A percentile compares a stretch with the other conserved stretches of the same genome.
These are phyloP conservation scores for Davidsoniella virescens DNA, from an alignment of 2,329 filamentous ascomycete species.

Conservation along the genomic window DNA sequence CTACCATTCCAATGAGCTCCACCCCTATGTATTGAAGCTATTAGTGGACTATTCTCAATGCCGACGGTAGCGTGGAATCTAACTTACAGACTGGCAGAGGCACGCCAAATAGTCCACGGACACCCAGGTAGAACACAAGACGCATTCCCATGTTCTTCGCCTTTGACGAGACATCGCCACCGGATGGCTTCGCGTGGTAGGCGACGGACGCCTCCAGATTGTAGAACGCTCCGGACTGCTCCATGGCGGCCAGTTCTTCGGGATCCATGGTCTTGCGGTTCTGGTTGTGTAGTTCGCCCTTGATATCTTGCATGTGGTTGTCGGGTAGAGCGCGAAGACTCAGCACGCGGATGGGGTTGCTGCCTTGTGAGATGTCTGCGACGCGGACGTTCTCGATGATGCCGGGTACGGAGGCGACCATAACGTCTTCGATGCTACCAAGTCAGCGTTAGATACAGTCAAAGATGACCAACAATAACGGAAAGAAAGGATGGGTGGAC, in stretches of 20 bases:
- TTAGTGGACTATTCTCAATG: background rate
- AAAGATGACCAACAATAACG: conserved; percentile 7
- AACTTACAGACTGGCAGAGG: conserved; percentile 59
- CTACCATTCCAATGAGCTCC: conserved; percentile 79
- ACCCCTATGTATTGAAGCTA: conserved; percentile 33
- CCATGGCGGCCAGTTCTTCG: conserved; percentile 72
- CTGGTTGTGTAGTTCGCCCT: conserved; percentile 61
- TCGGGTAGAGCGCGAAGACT: conserved; percentile 72
- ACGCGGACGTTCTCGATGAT: conserved; percentile 90
- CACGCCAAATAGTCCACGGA: conserved; percentile 77
- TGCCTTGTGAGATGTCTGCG: conserved; percentile 86
- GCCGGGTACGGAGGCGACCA: conserved; percentile 85
- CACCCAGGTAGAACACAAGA: conserved; percentile 79
- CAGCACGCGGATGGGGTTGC: conserved; percentile 74
- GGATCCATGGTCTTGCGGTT: conserved; percentile 71
- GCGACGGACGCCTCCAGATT: conserved; percentile 83
- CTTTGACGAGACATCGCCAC: conserved; percentile 56
- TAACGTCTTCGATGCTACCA: conserved; percentile 50
- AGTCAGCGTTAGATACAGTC: background rate
- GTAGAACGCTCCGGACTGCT: conserved; percentile 83
- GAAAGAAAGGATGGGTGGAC: background rate
- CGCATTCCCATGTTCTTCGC: conserved; percentile 96
- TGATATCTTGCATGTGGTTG: conserved; percentile 62
- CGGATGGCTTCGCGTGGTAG: conserved; percentile 70
- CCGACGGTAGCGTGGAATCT: background rate